phyloP scores from a whole-genome alignment of 495 filamentous ascomycete genomes.

The Aspergillus baeticus region DNA sequence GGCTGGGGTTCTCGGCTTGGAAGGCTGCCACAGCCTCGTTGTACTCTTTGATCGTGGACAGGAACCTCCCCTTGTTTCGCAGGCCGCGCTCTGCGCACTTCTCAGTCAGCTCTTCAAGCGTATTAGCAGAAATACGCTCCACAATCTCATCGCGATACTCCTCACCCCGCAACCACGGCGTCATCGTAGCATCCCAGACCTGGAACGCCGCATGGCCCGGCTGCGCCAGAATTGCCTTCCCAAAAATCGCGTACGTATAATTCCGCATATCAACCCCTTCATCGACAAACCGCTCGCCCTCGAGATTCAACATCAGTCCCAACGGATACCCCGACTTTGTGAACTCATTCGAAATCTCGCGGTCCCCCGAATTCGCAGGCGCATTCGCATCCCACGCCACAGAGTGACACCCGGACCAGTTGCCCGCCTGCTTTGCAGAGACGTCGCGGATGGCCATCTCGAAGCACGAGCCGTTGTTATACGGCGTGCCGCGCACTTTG shows the following conservation, averaged over 20 bases:
- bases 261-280: constrained; percentile 62
- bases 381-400: constrained; percentile 63
- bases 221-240: constrained; percentile 53
- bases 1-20: constrained; percentile 34
- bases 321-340: constrained; percentile 68
- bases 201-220: constrained; percentile 58
- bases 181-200: constrained; percentile 55
- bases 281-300: constrained; percentile 60
- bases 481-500: constrained; percentile 58
- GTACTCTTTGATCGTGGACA: constrained; percentile 48
- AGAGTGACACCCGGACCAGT: constrained; percentile 62
- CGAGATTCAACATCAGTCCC: constrained; percentile 58
- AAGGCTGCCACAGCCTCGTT: constrained; percentile 48
- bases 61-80: constrained; percentile 35
- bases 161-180: constrained; percentile 49
- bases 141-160: constrained; percentile 58
- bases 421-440: constrained; percentile 47
- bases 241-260: constrained; percentile 64
- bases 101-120: constrained; percentile 53
- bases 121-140: constrained; percentile 43
- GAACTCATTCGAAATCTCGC: constrained; percentile 57
- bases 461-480: constrained; percentile 57
- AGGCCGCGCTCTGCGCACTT: constrained; percentile 44
- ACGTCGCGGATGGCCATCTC: constrained; percentile 48
- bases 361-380: constrained; percentile 47